Evolutionary conservation across 306 rosid species (phyloP).

Genomic region (Prunus mongolica): DNA sequence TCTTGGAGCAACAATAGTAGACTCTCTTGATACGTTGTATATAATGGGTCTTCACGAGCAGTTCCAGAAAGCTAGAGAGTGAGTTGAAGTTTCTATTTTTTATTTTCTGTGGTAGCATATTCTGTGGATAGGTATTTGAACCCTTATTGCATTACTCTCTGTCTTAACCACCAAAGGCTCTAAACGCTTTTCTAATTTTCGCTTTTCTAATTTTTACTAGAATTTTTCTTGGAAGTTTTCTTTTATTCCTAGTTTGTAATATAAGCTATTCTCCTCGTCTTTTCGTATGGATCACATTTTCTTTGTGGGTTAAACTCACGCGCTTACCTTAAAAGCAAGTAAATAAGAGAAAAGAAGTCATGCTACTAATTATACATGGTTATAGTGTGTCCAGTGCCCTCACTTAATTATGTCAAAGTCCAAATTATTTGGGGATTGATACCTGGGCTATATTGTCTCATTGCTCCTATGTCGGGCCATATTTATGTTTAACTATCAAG

Average conservation of each 20-base stretch:
- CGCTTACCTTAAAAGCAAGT: no score
- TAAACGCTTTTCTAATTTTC: not conserved
- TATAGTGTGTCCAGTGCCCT: no score
- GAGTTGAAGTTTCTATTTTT: slow-evolving; percentile 40
- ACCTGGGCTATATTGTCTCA: not conserved
- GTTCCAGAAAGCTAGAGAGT: slow-evolving; percentile 91
- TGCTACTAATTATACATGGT: no score
- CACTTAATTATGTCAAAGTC: no score
- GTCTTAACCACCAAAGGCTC: not conserved
- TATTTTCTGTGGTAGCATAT: not conserved
- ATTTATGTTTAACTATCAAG: not conserved
- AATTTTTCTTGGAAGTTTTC: not conserved
- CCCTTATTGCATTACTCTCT: slow-evolving; percentile 1
- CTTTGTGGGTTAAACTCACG: not conserved
- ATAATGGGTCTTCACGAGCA: slow-evolving; percentile 94
- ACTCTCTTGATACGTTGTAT: slow-evolving; percentile 88
- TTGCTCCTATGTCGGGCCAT: not conserved
- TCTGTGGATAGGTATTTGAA: not conserved
- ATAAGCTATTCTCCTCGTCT: not conserved
- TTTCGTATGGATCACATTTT: no score
- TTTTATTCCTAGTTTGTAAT: not conserved
- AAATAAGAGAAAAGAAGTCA: no score
- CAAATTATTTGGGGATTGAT: not conserved
- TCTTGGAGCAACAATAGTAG: slow-evolving; percentile 96
- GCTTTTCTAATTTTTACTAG: not conserved